Conservation (phyloP, 306 rosid genomes). For the Medicago truncatula region DNA sequence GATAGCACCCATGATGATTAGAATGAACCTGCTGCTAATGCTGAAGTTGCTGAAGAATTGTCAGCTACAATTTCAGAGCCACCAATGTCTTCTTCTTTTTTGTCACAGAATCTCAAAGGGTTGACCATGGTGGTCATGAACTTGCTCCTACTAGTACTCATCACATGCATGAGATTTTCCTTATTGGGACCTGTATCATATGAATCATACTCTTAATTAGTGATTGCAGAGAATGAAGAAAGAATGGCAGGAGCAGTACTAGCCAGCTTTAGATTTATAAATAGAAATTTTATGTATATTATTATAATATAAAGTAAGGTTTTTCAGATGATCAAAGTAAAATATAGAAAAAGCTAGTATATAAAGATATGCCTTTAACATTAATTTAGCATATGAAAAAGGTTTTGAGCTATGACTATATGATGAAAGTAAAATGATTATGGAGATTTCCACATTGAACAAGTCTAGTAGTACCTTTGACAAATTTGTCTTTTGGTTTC, state of each 20-base stretch:
- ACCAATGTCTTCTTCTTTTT: conserved; percentile 43
- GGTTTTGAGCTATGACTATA: conserved; percentile 15
- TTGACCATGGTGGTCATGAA: conserved; percentile 38
- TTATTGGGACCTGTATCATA: conserved; percentile 50
- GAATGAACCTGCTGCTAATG: conserved; percentile 30
- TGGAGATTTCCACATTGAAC: conserved; percentile 32
- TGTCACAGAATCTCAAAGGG: conserved; percentile 43
- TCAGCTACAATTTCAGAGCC: conserved; percentile 48
- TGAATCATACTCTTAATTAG: conserved; percentile 44
- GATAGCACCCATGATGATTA: conserved; percentile 69
- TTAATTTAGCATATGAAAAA: conserved; percentile 37
- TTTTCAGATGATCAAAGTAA: no score
- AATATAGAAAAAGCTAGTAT: conserved; percentile 19
- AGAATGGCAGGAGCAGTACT: conserved; percentile 48
- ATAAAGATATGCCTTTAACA: conserved; percentile 26
- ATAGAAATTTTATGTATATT: background rate
- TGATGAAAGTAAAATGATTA: conserved; percentile 3
- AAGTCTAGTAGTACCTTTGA: conserved; percentile 51
- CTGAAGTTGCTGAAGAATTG: conserved; percentile 3
- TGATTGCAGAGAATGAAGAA: conserved; percentile 48
- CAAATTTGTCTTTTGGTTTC: conserved; percentile 58
- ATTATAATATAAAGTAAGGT: conserved; percentile 37
- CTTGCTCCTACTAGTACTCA: conserved; percentile 24
- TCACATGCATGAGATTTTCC: conserved; percentile 48
- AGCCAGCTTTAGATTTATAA: conserved; percentile 48